phyloP scores from a whole-genome alignment of 305 asterid genomes.

The Stenogyne calaminthoides region DNA sequence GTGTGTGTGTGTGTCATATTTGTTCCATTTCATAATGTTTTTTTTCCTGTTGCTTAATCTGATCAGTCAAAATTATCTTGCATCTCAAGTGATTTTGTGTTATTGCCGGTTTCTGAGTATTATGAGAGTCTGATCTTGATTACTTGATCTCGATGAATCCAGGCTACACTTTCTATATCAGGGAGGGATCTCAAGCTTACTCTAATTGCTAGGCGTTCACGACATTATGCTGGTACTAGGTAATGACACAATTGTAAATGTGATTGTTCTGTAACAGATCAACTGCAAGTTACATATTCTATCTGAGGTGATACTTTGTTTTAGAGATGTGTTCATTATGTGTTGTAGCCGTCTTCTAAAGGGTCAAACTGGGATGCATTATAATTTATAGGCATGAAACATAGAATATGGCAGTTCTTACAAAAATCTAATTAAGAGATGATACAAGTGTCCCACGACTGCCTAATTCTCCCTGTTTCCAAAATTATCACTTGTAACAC shows the following conservation, averaged over 20 bases:
- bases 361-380: constrained; percentile 14
- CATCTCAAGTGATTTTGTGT: constrained; percentile 8
- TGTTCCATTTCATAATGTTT: neutral
- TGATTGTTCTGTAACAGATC: constrained; percentile 17
- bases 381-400: neutral
- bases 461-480: constrained; percentile 1
- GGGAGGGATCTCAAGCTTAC: constrained; percentile 80
- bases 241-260: constrained; percentile 30
- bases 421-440: neutral
- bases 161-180: constrained; percentile 75
- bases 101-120: constrained; percentile 18
- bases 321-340: constrained; percentile 20
- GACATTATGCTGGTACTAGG: constrained; percentile 99
- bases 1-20: neutral
- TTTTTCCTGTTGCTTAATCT: neutral
- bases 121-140: constrained; percentile 34
- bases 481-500: neutral
- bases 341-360: constrained; percentile 19
- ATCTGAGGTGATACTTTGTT: constrained; percentile 7
- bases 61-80: neutral
- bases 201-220: constrained; percentile 89
- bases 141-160: constrained; percentile 40
- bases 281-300: constrained; percentile 24
- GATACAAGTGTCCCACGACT: neutral
- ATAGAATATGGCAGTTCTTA: neutral